Evolutionary conservation across 345 rosid species (phyloP).

Genomic region (Lepidium didymum): DNA sequence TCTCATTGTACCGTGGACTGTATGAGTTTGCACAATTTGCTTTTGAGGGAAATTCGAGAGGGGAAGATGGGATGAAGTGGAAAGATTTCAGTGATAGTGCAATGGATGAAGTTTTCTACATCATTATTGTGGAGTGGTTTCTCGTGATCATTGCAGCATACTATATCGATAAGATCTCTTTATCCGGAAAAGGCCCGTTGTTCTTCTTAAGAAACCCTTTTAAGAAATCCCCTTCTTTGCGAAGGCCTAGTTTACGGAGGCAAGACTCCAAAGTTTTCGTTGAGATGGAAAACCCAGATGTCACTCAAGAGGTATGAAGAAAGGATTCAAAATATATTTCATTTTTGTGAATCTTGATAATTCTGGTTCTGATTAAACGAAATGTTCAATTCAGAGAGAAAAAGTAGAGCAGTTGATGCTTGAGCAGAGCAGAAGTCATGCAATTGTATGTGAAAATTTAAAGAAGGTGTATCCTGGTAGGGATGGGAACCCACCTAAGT

Average conservation of each 20-base stretch:
- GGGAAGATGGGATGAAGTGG: conserved; percentile 81
- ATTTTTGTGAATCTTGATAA: neutral
- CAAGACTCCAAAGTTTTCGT: conserved; percentile 67
- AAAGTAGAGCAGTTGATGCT: conserved; percentile 66
- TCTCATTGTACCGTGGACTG: conserved; percentile 77
- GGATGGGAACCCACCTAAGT: conserved; percentile 84
- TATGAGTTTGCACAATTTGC: conserved; percentile 71
- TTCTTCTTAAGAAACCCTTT: conserved; percentile 45
- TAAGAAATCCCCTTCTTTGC: conserved; percentile 38
- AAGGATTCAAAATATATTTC: neutral
- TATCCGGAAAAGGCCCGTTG: conserved; percentile 51
- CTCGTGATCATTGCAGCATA: conserved; percentile 56
- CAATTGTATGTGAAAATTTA: conserved; percentile 62
- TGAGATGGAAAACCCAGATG: conserved; percentile 83
- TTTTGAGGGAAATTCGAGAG: conserved; percentile 46
- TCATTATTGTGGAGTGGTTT: conserved; percentile 72
- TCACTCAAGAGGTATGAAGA: conserved; percentile 64
- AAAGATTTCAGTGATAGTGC: conserved; percentile 62
- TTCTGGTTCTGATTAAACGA: neutral
- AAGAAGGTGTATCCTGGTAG: conserved; percentile 82
- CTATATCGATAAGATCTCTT: conserved; percentile 51
- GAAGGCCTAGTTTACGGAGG: conserved; percentile 54
- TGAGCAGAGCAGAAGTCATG: conserved; percentile 44
- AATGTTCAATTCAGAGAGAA: conserved; percentile 42
- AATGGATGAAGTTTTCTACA: conserved; percentile 59